Evolutionary conservation across 129 eudicot species (phyloP), one percentile per base, ranked within the genome.

Genomic region (Silybum marianum): DNA sequence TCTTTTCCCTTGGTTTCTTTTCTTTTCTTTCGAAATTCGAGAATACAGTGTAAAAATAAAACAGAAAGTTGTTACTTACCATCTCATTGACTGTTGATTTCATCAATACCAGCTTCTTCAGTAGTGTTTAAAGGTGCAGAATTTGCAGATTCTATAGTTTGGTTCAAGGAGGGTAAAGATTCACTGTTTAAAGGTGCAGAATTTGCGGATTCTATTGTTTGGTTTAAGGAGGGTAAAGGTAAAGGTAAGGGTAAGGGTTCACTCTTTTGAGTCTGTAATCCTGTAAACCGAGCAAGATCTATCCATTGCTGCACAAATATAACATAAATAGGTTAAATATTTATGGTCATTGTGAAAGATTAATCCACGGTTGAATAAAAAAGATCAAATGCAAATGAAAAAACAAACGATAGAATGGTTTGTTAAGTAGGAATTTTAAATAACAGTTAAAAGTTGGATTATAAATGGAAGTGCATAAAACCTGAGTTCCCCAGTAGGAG

Each of bases 401-500:
- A 78, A 46, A 71, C 30, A 80, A 71, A 2, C 26, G 34, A 22
- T 14, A 38, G 36, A 16, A 16, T 19, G 21, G 63, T 36, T 23
- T 42, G 22, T 22, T 78, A 69, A 25, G 1, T 51, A 51, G 22
- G 63, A 9, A 12, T 44, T 22, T 54, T n/a, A 36, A 38, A 39
- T 12, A 24, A 68, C 74, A 0, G 32, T 46, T 58, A 58, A n/a
- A 42, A 79, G 48, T 71, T 65, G 67, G 9, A 48, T 67, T 6
- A 67, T 11, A 3, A 16, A 10, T 21, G 25, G 16, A 76, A 54
- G 54, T 71, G 74, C 16, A 63, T 74, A 85, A 87, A 54, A 95
- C 99, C 98, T 95, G 98, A 80, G 99, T 95, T 85, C 98, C 99
- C 97, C 93, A 95, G 74, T 95, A 95, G 72, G 98, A 95, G 86